These are phyloP conservation scores for Amauroascus niger DNA, from an alignment of 2,329 filamentous ascomycete genomes.

Conservation along the genomic window DNA sequence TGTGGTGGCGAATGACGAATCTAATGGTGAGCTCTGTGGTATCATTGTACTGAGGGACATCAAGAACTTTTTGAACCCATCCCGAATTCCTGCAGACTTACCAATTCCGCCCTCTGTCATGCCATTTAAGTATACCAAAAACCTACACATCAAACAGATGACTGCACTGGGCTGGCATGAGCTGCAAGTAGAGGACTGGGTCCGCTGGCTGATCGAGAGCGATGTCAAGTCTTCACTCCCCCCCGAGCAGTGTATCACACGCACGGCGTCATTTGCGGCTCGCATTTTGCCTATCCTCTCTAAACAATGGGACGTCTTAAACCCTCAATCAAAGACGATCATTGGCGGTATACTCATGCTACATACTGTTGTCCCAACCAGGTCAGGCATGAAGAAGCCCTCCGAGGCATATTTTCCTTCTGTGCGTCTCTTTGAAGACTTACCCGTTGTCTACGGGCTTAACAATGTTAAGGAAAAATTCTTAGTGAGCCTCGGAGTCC, in stretches of 20 bases:
- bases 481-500: conserved; percentile 68
- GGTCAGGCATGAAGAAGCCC: conserved; percentile 71
- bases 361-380: conserved; percentile 77
- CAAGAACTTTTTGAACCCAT: conserved; percentile 62
- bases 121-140: conserved; percentile 70
- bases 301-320: conserved; percentile 81
- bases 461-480: conserved; percentile 86
- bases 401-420: conserved; percentile 80
- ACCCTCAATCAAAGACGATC: conserved; percentile 53
- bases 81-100: conserved; percentile 68
- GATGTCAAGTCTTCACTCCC: conserved; percentile 49
- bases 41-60: conserved; percentile 72
- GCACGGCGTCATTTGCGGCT: conserved; percentile 61
- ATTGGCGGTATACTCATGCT: conserved; percentile 56
- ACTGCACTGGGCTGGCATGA: conserved; percentile 78
- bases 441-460: conserved; percentile 69
- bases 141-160: conserved; percentile 57
- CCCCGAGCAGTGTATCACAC: conserved; percentile 59
- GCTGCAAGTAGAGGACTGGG: conserved; percentile 75
- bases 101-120: conserved; percentile 75
- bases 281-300: conserved; percentile 71
- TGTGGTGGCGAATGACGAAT: conserved; percentile 49
- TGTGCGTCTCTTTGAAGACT: conserved; percentile 91
- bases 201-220: conserved; percentile 67
- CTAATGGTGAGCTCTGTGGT: conserved; percentile 52